A percentile compares a stretch with the other conserved stretches of the same genome.
phyloP scores from a whole-genome alignment of 129 eudicot genomes.

The Gnaphalium uliginosum region DNA sequence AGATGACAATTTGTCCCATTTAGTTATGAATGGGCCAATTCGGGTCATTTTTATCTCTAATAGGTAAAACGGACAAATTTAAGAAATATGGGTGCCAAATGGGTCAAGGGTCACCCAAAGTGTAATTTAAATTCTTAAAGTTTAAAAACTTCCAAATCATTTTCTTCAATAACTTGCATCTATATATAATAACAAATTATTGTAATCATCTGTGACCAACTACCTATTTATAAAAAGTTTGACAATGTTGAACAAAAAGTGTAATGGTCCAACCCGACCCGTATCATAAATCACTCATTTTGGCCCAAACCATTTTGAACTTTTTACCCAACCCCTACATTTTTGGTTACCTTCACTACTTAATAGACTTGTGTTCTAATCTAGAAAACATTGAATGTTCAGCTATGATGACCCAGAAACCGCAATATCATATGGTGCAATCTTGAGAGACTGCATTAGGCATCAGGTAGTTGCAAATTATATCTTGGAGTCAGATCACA shows the following conservation, averaged over 20 bases:
- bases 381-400: conserved; percentile 17
- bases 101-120: too few relatives aligned
- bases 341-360: too few relatives aligned
- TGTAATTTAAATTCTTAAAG: too few relatives aligned
- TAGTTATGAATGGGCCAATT: too few relatives aligned
- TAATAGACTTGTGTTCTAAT: not conserved
- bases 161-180: not conserved
- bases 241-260: not conserved
- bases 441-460: conserved; percentile 82
- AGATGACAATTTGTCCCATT: not conserved
- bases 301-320: not conserved
- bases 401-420: conserved; percentile 66
- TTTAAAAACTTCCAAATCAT: not conserved
- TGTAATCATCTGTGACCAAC: not conserved
- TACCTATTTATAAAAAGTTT: not conserved
- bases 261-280: not conserved
- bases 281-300: not conserved
- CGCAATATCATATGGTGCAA: conserved; percentile 78
- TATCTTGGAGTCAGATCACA: conserved; percentile 78
- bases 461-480: conserved; percentile 84
- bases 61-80: too few relatives aligned
- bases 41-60: too few relatives aligned
- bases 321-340: not conserved
- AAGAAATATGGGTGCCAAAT: not conserved
- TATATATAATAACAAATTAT: not conserved